Conservation (phyloP, 1,139 yeast species). For the Yamadazyma dendronema region DNA sequence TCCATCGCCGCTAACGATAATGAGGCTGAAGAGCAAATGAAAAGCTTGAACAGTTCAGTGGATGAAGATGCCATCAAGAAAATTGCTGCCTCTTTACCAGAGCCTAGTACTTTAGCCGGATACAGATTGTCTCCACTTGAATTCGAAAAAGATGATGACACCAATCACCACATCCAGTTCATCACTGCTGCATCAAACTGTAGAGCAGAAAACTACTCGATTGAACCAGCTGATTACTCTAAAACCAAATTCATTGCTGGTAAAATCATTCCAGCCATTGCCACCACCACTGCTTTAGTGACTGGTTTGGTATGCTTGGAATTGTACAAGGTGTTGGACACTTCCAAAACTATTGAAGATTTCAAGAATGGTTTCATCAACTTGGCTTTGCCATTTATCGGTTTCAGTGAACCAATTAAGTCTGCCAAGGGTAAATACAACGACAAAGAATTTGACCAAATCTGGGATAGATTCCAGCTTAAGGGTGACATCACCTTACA, state of each 20-base stretch:
- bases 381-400: slow-evolving; percentile 93
- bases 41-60: slow-evolving; percentile 43
- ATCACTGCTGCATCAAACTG: slow-evolving; percentile 96
- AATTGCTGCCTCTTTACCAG: slow-evolving; percentile 78
- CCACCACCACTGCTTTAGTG: slow-evolving; percentile 95
- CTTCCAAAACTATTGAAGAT: slow-evolving; percentile 71
- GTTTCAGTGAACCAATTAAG: slow-evolving; percentile 92
- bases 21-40: slow-evolving; percentile 80
- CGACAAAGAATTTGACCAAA: slow-evolving; percentile 75
- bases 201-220: slow-evolving; percentile 88
- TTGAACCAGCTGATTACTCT: slow-evolving; percentile 72
- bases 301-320: slow-evolving; percentile 94
- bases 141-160: slow-evolving; percentile 96
- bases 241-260: slow-evolving; percentile 88
- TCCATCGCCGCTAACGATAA: slow-evolving; percentile 85
- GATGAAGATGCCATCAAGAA: slow-evolving; percentile 57
- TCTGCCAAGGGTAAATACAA: slow-evolving; percentile 83
- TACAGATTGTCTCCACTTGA: slow-evolving; percentile 84
- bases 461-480: slow-evolving; percentile 93
- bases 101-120: slow-evolving; percentile 86
- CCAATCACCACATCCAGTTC: slow-evolving; percentile 94
- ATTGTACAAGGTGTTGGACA: slow-evolving; percentile 83
- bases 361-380: slow-evolving; percentile 93
- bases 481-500: slow-evolving; percentile 75
- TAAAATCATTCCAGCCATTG: slow-evolving; percentile 96